Evolutionary conservation across 2,329 filamentous ascomycete species (phyloP).

Genomic region (Hypocreales sp.): DNA sequence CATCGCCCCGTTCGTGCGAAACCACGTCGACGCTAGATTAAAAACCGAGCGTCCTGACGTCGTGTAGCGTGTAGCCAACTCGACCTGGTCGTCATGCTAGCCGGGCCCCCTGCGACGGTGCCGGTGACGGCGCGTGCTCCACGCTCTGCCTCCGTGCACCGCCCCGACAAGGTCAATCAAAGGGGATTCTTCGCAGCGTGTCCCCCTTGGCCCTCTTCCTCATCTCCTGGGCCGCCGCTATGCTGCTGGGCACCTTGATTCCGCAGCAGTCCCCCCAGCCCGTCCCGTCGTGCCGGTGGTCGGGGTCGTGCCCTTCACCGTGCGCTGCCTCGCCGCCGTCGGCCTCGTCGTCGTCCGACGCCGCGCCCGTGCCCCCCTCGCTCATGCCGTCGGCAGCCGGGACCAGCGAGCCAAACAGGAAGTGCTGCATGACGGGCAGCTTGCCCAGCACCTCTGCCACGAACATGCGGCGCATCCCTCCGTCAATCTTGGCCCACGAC

Average conservation of each 20-base stretch:
- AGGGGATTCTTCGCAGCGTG: conserved; percentile 59
- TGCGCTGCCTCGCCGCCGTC: conserved; percentile 33
- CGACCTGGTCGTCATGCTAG: too few species aligned
- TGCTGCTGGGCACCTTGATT: conserved; percentile 88
- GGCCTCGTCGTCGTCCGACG: conserved; percentile 29
- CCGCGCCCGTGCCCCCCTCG: conserved; percentile 34
- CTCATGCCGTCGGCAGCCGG: conserved; percentile 74
- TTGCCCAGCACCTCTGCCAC: conserved; percentile 84
- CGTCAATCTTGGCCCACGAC: conserved; percentile 84
- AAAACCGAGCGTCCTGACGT: too few species aligned
- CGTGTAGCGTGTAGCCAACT: too few species aligned
- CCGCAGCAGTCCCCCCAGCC: conserved; percentile 95
- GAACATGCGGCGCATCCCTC: conserved; percentile 95
- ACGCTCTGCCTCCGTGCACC: too few species aligned
- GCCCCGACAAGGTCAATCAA: conserved; percentile 61
- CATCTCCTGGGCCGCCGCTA: conserved; percentile 81
- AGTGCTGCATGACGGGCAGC: conserved; percentile 96
- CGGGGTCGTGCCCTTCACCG: conserved; percentile 31
- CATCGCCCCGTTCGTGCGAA: too few species aligned
- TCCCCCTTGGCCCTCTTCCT: conserved; percentile 52
- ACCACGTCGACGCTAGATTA: too few species aligned
- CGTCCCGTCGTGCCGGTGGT: conserved; percentile 46
- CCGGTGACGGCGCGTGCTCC: too few species aligned
- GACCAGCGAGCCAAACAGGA: conserved; percentile 77
- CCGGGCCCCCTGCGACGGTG: too few species aligned